These are phyloP conservation scores for Alliaria petiolata DNA, from an alignment of 345 rosid species.

Conservation along the genomic window DNA sequence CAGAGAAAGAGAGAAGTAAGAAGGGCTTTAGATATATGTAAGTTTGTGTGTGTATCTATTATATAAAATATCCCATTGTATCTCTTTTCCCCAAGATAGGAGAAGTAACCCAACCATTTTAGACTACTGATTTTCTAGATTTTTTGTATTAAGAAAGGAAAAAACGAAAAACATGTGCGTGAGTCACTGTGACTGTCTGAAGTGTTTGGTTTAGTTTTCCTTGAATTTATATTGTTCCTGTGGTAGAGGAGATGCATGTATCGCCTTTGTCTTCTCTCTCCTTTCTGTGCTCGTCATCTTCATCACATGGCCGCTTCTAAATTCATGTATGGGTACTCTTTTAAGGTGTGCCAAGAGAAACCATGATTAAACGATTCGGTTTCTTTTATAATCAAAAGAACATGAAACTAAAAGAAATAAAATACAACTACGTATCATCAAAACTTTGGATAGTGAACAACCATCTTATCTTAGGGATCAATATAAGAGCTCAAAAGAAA, in stretches of 20 bases:
- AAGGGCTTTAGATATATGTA: slow-evolving; percentile 38
- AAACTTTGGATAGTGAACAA: slow-evolving; percentile 19
- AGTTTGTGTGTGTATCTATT: slow-evolving; percentile 42
- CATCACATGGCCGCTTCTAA: too few species aligned
- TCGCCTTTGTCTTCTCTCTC: not conserved
- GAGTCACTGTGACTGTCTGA: not conserved
- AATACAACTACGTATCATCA: slow-evolving; percentile 18
- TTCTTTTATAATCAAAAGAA: not conserved
- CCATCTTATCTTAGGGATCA: not conserved
- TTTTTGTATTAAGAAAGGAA: slow-evolving; percentile 23
- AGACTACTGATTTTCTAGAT: slow-evolving; percentile 21
- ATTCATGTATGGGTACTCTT: not conserved
- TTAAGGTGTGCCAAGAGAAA: not conserved
- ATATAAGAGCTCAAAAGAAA: not conserved
- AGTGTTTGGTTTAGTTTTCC: slow-evolving; percentile 30
- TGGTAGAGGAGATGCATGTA: not conserved
- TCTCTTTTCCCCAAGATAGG: slow-evolving; percentile 33
- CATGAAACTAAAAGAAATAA: not conserved
- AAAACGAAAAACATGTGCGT: not conserved
- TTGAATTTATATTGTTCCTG: not conserved
- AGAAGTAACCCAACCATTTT: slow-evolving; percentile 36
- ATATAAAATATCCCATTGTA: slow-evolving; percentile 18
- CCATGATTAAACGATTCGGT: not conserved
- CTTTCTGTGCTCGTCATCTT: not conserved
- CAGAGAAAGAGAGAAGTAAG: slow-evolving; percentile 22